Evolutionary conservation across 2,329 filamentous ascomycete genomes (phyloP).

Genomic region (Scytalidium sp.): DNA sequence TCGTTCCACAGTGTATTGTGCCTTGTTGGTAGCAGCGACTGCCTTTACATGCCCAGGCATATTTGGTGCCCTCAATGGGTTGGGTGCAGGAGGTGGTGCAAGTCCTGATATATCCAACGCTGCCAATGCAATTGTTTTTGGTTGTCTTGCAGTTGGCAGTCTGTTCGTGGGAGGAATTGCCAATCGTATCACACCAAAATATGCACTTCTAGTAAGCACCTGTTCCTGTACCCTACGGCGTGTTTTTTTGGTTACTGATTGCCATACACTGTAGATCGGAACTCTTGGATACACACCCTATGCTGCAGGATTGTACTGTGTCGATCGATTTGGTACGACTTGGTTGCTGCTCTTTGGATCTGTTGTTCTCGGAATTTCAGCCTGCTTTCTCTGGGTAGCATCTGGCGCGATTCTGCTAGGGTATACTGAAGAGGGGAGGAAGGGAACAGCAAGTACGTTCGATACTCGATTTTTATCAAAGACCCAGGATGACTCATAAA

Average conservation of each 20-base stretch:
- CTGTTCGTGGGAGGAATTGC: neutral
- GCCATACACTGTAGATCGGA: neutral
- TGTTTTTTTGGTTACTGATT: no score
- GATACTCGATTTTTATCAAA: neutral
- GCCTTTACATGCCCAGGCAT: conserved; percentile 3
- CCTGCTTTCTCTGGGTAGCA: conserved; percentile 10
- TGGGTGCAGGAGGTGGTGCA: conserved; percentile 1
- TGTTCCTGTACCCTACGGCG: no score
- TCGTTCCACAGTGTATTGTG: neutral
- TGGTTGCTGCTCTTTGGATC: conserved; percentile 1
- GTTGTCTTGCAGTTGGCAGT: neutral
- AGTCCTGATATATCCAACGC: conserved; percentile 1
- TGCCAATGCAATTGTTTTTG: conserved; percentile 2
- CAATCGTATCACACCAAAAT: conserved; percentile 1
- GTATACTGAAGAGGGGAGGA: conserved; percentile 14
- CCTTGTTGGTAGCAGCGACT: neutral
- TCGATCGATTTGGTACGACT: neutral
- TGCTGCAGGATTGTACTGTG: conserved; percentile 1
- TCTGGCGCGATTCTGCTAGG: conserved; percentile 13
- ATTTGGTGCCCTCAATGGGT: conserved; percentile 1
- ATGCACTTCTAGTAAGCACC: neutral
- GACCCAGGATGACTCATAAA: no score
- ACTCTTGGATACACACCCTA: conserved; percentile 3
- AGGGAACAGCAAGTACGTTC: conserved; percentile 6
- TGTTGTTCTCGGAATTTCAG: neutral